Evolutionary conservation across 2,329 filamentous ascomycete species (phyloP).

Genomic region (Phaeophleospora eucalypticola): DNA sequence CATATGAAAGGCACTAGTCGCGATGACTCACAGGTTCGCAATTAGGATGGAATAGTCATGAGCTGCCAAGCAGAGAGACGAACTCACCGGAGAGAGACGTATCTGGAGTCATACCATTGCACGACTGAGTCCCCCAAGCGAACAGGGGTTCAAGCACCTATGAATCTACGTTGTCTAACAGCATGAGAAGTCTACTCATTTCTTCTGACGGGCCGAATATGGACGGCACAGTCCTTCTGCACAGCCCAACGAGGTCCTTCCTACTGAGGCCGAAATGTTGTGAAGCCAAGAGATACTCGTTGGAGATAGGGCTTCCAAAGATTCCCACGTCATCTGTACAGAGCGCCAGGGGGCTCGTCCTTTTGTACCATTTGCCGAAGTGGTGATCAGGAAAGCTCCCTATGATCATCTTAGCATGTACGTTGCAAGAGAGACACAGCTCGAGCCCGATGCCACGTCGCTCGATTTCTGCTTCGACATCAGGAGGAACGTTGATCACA

Average conservation of each 20-base stretch:
- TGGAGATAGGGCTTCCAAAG: slow-evolving; percentile 70
- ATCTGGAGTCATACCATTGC: too few species aligned
- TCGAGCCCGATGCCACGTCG: slow-evolving; percentile 61
- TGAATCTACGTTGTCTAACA: slow-evolving; percentile 16
- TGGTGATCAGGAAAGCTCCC: slow-evolving; percentile 67
- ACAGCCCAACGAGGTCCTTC: slow-evolving; percentile 51
- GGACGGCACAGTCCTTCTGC: slow-evolving; percentile 57
- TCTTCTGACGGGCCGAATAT: slow-evolving; percentile 65
- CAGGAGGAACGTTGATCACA: slow-evolving; percentile 68
- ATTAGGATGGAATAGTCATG: too few species aligned
- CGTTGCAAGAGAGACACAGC: slow-evolving; percentile 76
- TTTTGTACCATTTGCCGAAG: slow-evolving; percentile 67
- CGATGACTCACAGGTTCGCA: too few species aligned
- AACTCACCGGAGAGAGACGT: too few species aligned
- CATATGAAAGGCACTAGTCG: background rate
- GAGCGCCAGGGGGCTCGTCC: slow-evolving; percentile 58
- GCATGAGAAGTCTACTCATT: slow-evolving; percentile 48
- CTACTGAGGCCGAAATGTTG: slow-evolving; percentile 61
- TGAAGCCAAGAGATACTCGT: slow-evolving; percentile 71
- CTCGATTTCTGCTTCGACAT: slow-evolving; percentile 55
- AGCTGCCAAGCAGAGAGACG: too few species aligned
- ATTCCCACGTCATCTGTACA: slow-evolving; percentile 80
- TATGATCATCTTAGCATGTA: slow-evolving; percentile 65
- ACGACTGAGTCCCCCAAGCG: too few species aligned
- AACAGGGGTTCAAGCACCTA: too few species aligned